phyloP scores from a whole-genome alignment of 2,329 filamentous ascomycete genomes.

The Aspergillus ustus region DNA sequence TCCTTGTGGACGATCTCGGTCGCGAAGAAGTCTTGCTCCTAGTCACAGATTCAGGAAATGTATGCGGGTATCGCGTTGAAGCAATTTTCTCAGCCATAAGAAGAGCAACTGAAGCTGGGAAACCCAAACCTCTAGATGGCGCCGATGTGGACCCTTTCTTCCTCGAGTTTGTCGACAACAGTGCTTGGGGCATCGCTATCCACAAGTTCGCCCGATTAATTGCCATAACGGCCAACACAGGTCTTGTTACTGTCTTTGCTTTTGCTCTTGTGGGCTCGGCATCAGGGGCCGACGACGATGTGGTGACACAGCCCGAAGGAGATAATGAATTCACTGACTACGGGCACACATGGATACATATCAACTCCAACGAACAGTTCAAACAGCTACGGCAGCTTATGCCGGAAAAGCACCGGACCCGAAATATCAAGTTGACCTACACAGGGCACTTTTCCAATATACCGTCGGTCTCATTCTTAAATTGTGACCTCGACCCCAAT shows the following conservation, averaged over 20 bases:
- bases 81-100: conserved; percentile 53
- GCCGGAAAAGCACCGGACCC: conserved; percentile 40
- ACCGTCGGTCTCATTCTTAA: conserved; percentile 63
- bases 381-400: conserved; percentile 33
- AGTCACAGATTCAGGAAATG: conserved; percentile 75
- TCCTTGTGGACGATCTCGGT: conserved; percentile 72
- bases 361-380: conserved; percentile 32
- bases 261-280: conserved; percentile 57
- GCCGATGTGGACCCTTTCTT: conserved; percentile 63
- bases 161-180: conserved; percentile 72
- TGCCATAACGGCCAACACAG: conserved; percentile 79
- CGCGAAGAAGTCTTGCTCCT: conserved; percentile 70
- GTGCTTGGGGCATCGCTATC: conserved; percentile 87
- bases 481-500: conserved; percentile 59
- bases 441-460: conserved; percentile 57
- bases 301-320: conserved; percentile 21
- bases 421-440: conserved; percentile 50
- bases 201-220: conserved; percentile 82
- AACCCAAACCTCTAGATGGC: conserved; percentile 35
- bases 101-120: conserved; percentile 25
- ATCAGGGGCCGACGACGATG: conserved; percentile 24
- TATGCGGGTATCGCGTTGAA: conserved; percentile 70
- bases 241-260: conserved; percentile 62
- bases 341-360: conserved; percentile 41
- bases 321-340: conserved; percentile 24